Conservation (phyloP, 257 asterid species). For the Leonotis leonurus region DNA sequence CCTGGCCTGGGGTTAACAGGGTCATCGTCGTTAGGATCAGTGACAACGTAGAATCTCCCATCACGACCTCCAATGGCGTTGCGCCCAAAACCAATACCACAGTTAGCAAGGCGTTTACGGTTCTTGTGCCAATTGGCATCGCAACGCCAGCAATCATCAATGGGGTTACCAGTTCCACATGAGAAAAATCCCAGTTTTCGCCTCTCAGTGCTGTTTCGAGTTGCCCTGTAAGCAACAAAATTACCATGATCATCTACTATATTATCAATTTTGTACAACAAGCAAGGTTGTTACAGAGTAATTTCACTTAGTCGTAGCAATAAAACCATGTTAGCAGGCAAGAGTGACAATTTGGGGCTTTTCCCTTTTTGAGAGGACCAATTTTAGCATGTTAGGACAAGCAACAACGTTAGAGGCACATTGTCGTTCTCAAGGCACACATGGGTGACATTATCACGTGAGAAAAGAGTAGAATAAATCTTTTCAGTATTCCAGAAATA, state of each 20-base stretch:
- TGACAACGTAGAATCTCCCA: slow-evolving; percentile 68
- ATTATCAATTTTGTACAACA: background rate
- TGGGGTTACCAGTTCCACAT: slow-evolving; percentile 89
- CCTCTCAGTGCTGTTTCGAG: slow-evolving; percentile 74
- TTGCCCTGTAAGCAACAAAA: slow-evolving; percentile 43
- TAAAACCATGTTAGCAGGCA: too few relatives aligned
- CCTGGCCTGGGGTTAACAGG: slow-evolving; percentile 86
- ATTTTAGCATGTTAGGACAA: slow-evolving; percentile 4
- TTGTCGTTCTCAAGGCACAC: slow-evolving; percentile 9
- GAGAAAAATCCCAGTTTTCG: slow-evolving; percentile 77
- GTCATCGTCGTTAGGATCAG: slow-evolving; percentile 66
- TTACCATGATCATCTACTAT: background rate
- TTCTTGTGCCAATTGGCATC: slow-evolving; percentile 74
- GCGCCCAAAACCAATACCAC: slow-evolving; percentile 91
- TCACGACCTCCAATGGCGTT: slow-evolving; percentile 93
- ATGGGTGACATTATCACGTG: slow-evolving; percentile 39
- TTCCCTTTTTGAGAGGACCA: background rate
- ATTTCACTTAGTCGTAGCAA: too few relatives aligned
- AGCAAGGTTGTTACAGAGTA: background rate
- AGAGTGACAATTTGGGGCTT: too few relatives aligned
- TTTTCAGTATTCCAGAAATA: slow-evolving; percentile 8
- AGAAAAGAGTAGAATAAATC: slow-evolving; percentile 18
- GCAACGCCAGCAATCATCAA: slow-evolving; percentile 95
- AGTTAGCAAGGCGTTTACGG: slow-evolving; percentile 76
- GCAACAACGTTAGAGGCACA: background rate